These are phyloP conservation scores for Amanita exitialis DNA, from an alignment of 768 basidiomycete genomes.

Conservation along the genomic window DNA sequence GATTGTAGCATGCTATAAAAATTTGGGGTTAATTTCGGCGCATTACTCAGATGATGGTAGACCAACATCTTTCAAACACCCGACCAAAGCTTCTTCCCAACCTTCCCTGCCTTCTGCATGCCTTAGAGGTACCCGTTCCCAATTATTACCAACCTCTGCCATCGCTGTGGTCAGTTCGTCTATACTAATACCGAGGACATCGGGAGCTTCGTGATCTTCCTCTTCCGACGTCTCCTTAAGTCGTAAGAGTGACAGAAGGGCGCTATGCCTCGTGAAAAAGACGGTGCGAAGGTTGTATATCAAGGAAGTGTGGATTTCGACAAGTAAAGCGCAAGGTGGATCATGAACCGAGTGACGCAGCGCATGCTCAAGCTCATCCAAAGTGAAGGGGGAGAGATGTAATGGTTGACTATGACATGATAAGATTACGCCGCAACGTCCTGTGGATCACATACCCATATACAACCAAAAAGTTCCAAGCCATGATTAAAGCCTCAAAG, in stretches of 20 bases:
- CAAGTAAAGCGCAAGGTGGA: slow-evolving; percentile 64
- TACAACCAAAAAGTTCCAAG: slow-evolving; percentile 90
- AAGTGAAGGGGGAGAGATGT: slow-evolving; percentile 76
- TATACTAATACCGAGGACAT: slow-evolving; percentile 44
- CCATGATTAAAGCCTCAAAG: slow-evolving; percentile 83
- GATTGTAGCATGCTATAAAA: slow-evolving; percentile 57
- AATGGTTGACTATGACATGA: slow-evolving; percentile 59
- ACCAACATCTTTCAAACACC: slow-evolving; percentile 85
- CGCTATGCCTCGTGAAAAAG: slow-evolving; percentile 65
- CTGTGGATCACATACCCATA: slow-evolving; percentile 63
- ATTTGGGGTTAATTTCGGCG: slow-evolving; percentile 3
- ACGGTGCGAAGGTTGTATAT: slow-evolving; percentile 87
- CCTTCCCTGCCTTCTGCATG: slow-evolving; percentile 67
- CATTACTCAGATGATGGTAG: neutral
- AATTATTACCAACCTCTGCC: slow-evolving; percentile 78
- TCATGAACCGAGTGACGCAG: slow-evolving; percentile 68
- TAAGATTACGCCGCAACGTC: slow-evolving; percentile 1
- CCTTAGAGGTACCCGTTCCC: slow-evolving; percentile 71
- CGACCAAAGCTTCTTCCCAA: slow-evolving; percentile 89
- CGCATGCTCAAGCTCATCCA: slow-evolving; percentile 89
- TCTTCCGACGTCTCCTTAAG: slow-evolving; percentile 30
- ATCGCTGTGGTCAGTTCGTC: slow-evolving; percentile 58
- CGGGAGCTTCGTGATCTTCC: slow-evolving; percentile 30
- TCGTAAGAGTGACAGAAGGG: slow-evolving; percentile 54
- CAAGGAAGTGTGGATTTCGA: slow-evolving; percentile 82